These are phyloP conservation scores for Russula compacta DNA, from an alignment of 768 basidiomycete species.

Conservation along the genomic window DNA sequence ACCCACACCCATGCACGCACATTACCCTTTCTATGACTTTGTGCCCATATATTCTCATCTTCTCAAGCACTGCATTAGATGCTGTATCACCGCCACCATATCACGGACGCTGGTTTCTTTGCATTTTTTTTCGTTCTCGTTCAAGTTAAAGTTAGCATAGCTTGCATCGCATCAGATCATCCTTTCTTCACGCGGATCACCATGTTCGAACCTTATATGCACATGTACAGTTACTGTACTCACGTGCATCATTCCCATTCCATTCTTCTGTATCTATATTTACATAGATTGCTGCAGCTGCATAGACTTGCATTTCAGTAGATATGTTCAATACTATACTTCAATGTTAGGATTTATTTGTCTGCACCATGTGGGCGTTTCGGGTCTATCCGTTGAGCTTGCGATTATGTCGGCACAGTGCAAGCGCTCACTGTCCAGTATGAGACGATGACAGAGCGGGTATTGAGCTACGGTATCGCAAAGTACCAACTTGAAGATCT, in stretches of 20 bases:
- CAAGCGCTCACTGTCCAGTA: too few relatives aligned
- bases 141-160: too few relatives aligned
- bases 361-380: too few relatives aligned
- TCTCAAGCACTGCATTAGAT: not conserved
- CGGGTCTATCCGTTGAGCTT: too few relatives aligned
- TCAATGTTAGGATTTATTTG: not conserved
- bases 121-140: not conserved
- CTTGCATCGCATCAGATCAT: not conserved
- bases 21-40: not conserved
- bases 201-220: too few relatives aligned
- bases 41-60: not conserved
- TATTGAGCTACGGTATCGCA: too few relatives aligned
- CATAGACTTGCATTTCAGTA: not conserved
- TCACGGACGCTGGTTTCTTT: not conserved
- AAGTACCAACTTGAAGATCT: too few relatives aligned
- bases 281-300: not conserved
- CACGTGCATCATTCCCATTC: not conserved
- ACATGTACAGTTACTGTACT: too few relatives aligned
- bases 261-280: slow-evolving; percentile 1
- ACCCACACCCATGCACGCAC: not conserved
- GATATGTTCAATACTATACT: not conserved
- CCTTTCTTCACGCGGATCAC: not conserved
- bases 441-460: too few relatives aligned
- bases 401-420: too few relatives aligned
- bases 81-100: not conserved